phyloP scores from a whole-genome alignment of 2,329 filamentous ascomycete species.

The Mollisia scopiformis region DNA sequence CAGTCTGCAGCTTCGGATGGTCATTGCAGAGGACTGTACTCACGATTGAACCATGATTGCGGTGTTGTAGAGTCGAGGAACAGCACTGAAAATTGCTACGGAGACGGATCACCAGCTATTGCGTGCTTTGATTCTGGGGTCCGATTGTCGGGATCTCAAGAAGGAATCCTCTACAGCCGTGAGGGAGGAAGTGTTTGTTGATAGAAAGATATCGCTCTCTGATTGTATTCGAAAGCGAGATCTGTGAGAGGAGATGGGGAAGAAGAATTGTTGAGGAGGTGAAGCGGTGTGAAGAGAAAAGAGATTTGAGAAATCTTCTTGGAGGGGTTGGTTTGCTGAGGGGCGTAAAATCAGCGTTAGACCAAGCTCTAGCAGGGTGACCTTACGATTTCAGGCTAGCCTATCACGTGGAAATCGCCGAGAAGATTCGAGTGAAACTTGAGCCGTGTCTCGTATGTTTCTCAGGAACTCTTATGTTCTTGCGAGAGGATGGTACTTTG shows the following conservation, averaged over 20 bases:
- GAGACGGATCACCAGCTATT: conserved; percentile 21
- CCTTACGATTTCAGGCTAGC: too few species aligned
- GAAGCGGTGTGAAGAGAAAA: conserved; percentile 17
- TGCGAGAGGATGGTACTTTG: background rate
- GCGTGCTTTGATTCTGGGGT: conserved; percentile 18
- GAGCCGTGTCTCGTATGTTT: background rate
- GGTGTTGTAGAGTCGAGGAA: conserved; percentile 20
- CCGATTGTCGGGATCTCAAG: conserved; percentile 16
- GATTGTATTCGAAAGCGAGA: conserved; percentile 9
- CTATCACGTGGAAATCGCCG: background rate
- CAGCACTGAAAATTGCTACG: conserved; percentile 15
- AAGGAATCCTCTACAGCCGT: conserved; percentile 1
- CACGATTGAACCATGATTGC: conserved; percentile 64
- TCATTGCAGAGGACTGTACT: conserved; percentile 33
- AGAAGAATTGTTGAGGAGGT: conserved; percentile 16
- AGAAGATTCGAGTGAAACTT: background rate
- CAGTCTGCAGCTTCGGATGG: conserved; percentile 2
- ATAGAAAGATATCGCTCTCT: conserved; percentile 15
- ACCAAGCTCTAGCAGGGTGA: background rate
- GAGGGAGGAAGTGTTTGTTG: background rate
- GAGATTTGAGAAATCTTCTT: conserved; percentile 8
- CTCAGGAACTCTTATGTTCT: background rate
- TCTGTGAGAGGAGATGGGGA: conserved; percentile 11
- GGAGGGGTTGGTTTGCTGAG: conserved; percentile 16
- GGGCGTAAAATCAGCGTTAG: conserved; percentile 8